Base-by-base conservation (phyloP, 1,284 basidiomycete species). In the Cryptococcus neoformans region DNA sequence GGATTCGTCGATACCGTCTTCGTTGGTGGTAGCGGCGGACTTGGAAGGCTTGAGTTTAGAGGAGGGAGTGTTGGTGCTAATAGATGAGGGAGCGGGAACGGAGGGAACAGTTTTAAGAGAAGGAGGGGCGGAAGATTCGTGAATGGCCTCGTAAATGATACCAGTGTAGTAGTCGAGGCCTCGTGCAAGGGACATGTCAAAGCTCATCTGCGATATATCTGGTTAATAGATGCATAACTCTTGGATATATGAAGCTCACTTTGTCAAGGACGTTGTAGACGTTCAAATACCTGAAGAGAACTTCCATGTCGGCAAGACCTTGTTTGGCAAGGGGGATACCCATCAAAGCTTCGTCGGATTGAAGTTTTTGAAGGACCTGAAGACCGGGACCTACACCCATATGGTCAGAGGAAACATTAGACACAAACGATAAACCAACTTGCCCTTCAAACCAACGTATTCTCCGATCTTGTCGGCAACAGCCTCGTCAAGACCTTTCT, bases 81-180 rank as follows among this genome's bases (percentile, higher is more conserved):
- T 51, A 14, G 49, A n/a, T 12, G 59, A 45, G 2, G 63, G 51
- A 14, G 64, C 68, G 0, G 81, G 75, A 6, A 83, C 82, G 44
- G 82, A 70, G 6, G 71, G 82, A 78, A 69, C 84, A 80, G 63
- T 82, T 62, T 83, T 81, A 80, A 90, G 85, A 7, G 85, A 85
- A 1, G 95, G 92, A 1, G 95, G 93, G 0, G 94, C 93, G 8
- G 93, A 97, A 1, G 87, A 90, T 68, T 91, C 91, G 28, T 92
- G 90, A 66, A 93, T 84, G 44, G 92, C 96, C 79, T 99, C 96
- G 80, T 97, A 98, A 75, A 99, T 99, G 70, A 99, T 87, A 42
- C 96, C 95, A 1, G 95, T 99, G 80, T 99, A 98, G 79, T 99
- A 99, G 78, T 99, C 96, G 40, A 99, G 83, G 28, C 95, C 95